A percentile compares a stretch with the other conserved stretches of the same genome.
Conservation (phyloP, 768 basidiomycete genomes). For the Phaeotremella skinneri region DNA sequence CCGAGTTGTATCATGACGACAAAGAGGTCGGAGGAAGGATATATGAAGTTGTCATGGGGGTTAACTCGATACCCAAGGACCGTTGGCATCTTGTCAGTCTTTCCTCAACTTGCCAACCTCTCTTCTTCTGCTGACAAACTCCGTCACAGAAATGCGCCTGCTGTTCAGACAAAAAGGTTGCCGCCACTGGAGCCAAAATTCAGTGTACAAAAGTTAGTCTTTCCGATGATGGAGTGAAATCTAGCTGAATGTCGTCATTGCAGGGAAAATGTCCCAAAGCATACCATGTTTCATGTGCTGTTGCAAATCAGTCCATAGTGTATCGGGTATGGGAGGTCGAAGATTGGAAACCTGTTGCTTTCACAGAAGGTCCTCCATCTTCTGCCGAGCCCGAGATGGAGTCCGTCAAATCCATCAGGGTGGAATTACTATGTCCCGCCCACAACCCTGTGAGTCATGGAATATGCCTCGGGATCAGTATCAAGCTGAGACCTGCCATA, state of each 20-base stretch:
- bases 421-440: slow-evolving; percentile 75
- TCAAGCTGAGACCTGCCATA: slow-evolving; percentile 42
- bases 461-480: background rate
- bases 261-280: slow-evolving; percentile 85
- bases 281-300: slow-evolving; percentile 89
- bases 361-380: slow-evolving; percentile 19
- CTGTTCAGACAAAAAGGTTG: slow-evolving; percentile 63
- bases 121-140: no score
- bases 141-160: slow-evolving; percentile 80
- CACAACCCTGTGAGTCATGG: slow-evolving; percentile 76
- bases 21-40: slow-evolving; percentile 48
- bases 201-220: slow-evolving; percentile 72
- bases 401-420: slow-evolving; percentile 65
- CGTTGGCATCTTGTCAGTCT: slow-evolving; percentile 82
- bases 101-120: background rate
- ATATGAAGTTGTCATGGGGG: slow-evolving; percentile 66
- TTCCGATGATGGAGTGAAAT: background rate
- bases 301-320: slow-evolving; percentile 54
- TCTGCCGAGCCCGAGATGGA: slow-evolving; percentile 12
- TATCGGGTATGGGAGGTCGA: slow-evolving; percentile 44
- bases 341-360: slow-evolving; percentile 25
- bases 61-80: slow-evolving; percentile 82
- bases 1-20: slow-evolving; percentile 82
- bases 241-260: background rate
- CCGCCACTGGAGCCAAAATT: slow-evolving; percentile 54